Percentiles rank a stretch among this genome's conserved stretches.
Evolutionary conservation across 371 early-diverging fungal genomes (phyloP).

Genomic region (Mortierella sp.): DNA sequence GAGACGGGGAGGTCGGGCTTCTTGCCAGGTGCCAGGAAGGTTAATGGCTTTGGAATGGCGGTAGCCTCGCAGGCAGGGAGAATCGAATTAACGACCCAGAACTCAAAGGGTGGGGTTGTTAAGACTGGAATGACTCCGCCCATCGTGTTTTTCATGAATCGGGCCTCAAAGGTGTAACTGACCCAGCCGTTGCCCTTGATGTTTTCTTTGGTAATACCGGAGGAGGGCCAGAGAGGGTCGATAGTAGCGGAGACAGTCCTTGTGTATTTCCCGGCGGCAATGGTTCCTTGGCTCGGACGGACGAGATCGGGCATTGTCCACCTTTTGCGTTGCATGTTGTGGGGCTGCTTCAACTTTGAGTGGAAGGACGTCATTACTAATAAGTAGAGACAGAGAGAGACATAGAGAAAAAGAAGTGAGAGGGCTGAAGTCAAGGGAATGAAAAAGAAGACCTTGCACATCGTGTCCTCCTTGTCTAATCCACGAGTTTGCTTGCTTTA

Average conservation of each 20-base stretch:
- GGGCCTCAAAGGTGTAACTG: conserved; percentile 14
- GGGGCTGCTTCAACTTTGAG: neutral
- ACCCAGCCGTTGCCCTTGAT: neutral
- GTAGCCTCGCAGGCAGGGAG: neutral
- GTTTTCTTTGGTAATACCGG: neutral
- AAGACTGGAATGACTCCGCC: neutral
- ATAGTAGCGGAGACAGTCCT: neutral
- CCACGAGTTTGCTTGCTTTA: neutral
- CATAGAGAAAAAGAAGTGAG: too few species aligned
- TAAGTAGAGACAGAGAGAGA: too few species aligned
- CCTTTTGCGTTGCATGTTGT: neutral
- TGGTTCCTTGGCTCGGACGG: neutral
- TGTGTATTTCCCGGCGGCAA: neutral
- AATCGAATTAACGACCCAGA: conserved; percentile 20
- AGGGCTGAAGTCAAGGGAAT: too few species aligned
- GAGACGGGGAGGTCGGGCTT: conserved; percentile 8
- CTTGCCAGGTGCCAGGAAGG: neutral
- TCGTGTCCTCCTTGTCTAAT: too few species aligned
- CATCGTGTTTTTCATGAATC: neutral
- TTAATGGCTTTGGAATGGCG: neutral
- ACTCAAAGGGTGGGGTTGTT: neutral
- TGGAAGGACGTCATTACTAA: neutral
- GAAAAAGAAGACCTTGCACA: neutral
- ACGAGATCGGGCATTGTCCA: conserved; percentile 1
- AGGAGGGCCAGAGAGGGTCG: conserved; percentile 18